phyloP scores from a whole-genome alignment of 192 early-diverging fungal species.

The Entophlyctis luteolus region DNA sequence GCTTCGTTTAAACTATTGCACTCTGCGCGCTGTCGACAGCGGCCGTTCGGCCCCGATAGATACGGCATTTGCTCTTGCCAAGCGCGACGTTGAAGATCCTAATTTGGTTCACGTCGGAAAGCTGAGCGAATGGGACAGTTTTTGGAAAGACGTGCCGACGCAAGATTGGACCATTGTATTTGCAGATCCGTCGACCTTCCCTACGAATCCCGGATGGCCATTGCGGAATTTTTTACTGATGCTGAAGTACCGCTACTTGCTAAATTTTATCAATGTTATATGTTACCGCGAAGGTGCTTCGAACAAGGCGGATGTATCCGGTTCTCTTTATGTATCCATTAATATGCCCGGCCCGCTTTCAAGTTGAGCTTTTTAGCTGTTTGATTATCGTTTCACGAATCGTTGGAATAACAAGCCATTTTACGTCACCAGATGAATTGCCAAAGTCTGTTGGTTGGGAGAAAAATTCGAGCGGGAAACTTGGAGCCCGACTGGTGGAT shows the following conservation, averaged over 20 bases:
- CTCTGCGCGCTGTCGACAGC: neutral
- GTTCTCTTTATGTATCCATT: constrained; percentile 47
- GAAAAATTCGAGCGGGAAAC: constrained; percentile 70
- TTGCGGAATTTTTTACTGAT: constrained; percentile 80
- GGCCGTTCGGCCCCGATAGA: neutral
- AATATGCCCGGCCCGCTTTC: constrained; percentile 38
- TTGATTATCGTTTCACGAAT: neutral
- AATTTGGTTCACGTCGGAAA: constrained; percentile 29
- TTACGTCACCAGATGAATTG: constrained; percentile 26
- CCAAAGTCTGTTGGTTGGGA: constrained; percentile 90
- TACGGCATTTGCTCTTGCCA: constrained; percentile 21
- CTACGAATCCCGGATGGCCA: constrained; percentile 83
- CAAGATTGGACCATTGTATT: constrained; percentile 64
- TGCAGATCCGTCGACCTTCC: constrained; percentile 78
- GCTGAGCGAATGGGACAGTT: constrained; percentile 56
- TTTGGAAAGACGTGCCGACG: constrained; percentile 38
- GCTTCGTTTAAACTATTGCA: neutral
- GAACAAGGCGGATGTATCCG: constrained; percentile 32
- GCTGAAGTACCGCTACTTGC: constrained; percentile 51
- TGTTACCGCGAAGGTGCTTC: constrained; percentile 60
- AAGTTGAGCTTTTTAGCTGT: constrained; percentile 26
- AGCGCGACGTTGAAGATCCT: neutral
- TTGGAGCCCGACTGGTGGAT: constrained; percentile 77
- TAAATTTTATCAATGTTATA: constrained; percentile 52
- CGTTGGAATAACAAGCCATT: neutral